These are phyloP conservation scores for Leccinum imitatum DNA, from an alignment of 768 basidiomycete species.

Conservation along the genomic window DNA sequence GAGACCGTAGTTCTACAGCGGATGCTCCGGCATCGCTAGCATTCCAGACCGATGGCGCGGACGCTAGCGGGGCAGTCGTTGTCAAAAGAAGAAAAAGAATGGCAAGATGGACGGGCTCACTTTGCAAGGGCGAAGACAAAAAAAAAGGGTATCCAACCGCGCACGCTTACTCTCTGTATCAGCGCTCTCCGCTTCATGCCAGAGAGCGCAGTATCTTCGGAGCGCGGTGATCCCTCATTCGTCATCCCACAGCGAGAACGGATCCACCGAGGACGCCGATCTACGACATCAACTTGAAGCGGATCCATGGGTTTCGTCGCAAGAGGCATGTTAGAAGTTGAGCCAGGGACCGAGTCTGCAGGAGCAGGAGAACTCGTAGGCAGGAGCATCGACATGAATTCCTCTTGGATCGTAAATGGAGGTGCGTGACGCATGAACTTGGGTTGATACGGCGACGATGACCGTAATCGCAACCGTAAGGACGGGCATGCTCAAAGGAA, in stretches of 20 bases:
- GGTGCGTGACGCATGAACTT: slow-evolving; percentile 57
- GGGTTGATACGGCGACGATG: slow-evolving; percentile 70
- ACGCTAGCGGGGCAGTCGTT: slow-evolving; percentile 44
- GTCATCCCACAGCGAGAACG: slow-evolving; percentile 58
- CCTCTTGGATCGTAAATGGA: slow-evolving; percentile 84
- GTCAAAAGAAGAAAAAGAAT: slow-evolving; percentile 1
- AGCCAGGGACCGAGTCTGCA: slow-evolving; percentile 11
- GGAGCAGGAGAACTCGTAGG: slow-evolving; percentile 24
- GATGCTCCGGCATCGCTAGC: slow-evolving; percentile 72
- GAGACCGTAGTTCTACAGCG: slow-evolving; percentile 66
- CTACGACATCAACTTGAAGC: slow-evolving; percentile 53
- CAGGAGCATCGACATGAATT: slow-evolving; percentile 40
- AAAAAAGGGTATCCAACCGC: slow-evolving; percentile 67
- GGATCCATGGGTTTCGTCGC: slow-evolving; percentile 23
- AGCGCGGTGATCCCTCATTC: slow-evolving; percentile 65
- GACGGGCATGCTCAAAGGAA: slow-evolving; percentile 38
- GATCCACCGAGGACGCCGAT: slow-evolving; percentile 46
- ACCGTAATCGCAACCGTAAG: slow-evolving; percentile 58
- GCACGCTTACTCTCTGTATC: slow-evolving; percentile 63
- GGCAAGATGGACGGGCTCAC: slow-evolving; percentile 42
- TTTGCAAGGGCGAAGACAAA: slow-evolving; percentile 69
- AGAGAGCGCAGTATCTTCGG: slow-evolving; percentile 65
- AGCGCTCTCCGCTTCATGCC: slow-evolving; percentile 64
- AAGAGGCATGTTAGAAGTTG: slow-evolving; percentile 34
- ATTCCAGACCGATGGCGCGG: slow-evolving; percentile 64